A percentile compares a stretch with the other conserved stretches of the same genome.
phyloP scores from a whole-genome alignment of 139 green algal genomes.

The Mychonastes homosphaera region DNA sequence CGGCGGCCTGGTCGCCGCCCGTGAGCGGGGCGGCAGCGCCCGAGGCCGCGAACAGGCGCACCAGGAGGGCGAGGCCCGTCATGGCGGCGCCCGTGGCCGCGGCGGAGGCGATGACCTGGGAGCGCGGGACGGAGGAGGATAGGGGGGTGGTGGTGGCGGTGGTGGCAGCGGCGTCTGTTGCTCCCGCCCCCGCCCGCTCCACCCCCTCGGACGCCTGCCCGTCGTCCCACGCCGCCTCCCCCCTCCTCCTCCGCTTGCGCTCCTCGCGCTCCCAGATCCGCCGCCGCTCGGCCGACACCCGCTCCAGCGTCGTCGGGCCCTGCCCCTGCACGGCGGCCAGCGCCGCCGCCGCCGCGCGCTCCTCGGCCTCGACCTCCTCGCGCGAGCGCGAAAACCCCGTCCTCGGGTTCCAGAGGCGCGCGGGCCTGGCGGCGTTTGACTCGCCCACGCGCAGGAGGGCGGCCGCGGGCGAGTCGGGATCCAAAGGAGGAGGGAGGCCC shows the following conservation, averaged over 20 bases:
- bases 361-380: slow-evolving; percentile 11
- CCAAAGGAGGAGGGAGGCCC: no score
- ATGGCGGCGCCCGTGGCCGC: slow-evolving; percentile 2
- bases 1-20: slow-evolving; percentile 22
- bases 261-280: neutral
- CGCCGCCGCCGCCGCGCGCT: neutral
- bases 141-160: neutral
- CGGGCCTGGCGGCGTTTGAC: neutral
- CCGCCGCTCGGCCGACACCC: neutral
- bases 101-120: slow-evolving; percentile 12
- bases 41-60: slow-evolving; percentile 11
- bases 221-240: no score
- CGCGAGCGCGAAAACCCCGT: slow-evolving; percentile 35
- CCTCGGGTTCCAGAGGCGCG: slow-evolving; percentile 32
- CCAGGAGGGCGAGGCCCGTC: neutral
- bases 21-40: slow-evolving; percentile 12
- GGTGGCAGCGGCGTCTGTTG: neutral
- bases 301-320: neutral
- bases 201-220: neutral
- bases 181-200: neutral
- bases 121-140: neutral
- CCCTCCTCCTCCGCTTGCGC: no score
- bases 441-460: slow-evolving; percentile 17
- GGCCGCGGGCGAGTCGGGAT: neutral
- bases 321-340: neutral